Conservation (phyloP, 2,329 filamentous ascomycete genomes). For the Pseudopithomyces chartarum region DNA sequence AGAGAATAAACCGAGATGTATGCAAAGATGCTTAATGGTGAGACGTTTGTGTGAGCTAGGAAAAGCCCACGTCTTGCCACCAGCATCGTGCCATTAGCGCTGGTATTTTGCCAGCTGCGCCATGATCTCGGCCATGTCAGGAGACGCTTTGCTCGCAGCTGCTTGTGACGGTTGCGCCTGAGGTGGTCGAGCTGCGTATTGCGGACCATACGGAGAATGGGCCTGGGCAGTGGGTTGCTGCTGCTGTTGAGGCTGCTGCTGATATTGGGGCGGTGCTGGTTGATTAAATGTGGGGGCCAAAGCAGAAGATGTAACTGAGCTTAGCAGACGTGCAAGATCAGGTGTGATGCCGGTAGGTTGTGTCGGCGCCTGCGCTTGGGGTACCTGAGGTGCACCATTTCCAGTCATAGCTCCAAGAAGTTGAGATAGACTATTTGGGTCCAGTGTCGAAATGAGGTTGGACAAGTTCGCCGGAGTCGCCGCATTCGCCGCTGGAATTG, state of each 20-base stretch:
- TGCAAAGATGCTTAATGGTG: not conserved
- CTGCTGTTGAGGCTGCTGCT: slow-evolving; percentile 33
- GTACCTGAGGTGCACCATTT: slow-evolving; percentile 43
- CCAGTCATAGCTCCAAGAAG: slow-evolving; percentile 65
- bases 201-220: not conserved
- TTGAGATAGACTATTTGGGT: slow-evolving; percentile 72
- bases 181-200: slow-evolving; percentile 7
- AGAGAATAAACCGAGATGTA: not conserved
- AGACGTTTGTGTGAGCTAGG: not conserved
- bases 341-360: slow-evolving; percentile 37
- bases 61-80: not conserved
- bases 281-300: slow-evolving; percentile 29
- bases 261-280: slow-evolving; percentile 35
- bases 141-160: slow-evolving; percentile 9
- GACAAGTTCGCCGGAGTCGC: slow-evolving; percentile 58
- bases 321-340: slow-evolving; percentile 47
- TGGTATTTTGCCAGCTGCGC: slow-evolving; percentile 71
- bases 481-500: slow-evolving; percentile 31
- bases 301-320: slow-evolving; percentile 34
- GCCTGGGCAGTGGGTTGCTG: slow-evolving; percentile 22
- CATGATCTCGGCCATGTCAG: slow-evolving; percentile 74
- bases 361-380: slow-evolving; percentile 33
- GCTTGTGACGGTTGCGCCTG: slow-evolving; percentile 24
- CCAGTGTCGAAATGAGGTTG: slow-evolving; percentile 69
- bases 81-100: slow-evolving; percentile 40